phyloP scores from a whole-genome alignment of 176 grass and related monocot genomes.

The Carex pumila region DNA sequence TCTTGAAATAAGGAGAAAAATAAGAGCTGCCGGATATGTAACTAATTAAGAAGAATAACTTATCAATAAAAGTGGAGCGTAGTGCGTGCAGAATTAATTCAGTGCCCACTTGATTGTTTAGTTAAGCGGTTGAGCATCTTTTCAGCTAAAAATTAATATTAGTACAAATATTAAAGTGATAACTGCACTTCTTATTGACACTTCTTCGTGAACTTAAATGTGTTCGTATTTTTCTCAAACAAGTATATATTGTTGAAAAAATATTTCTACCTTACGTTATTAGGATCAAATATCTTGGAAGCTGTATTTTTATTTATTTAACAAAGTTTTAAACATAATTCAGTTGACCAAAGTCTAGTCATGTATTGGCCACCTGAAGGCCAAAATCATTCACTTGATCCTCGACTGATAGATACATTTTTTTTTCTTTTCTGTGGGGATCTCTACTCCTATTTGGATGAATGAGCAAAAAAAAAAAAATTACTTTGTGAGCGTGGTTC shows the following conservation, averaged over 20 bases:
- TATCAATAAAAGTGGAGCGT: not conserved
- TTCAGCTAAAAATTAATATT: not conserved
- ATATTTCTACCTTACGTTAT: no score
- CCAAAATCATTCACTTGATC: no score
- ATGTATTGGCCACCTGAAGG: no score
- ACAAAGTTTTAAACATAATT: not conserved
- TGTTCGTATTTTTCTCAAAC: no score
- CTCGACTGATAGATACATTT: no score
- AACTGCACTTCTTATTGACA: not conserved
- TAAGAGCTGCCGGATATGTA: not conserved
- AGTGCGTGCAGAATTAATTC: not conserved
- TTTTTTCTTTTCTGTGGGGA: no score
- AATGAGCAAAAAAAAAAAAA: no score
- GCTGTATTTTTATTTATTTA: not conserved
- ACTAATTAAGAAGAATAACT: not conserved
- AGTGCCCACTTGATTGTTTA: not conserved
- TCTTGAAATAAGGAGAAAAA: not conserved
- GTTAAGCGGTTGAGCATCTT: not conserved
- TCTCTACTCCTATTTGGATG: no score
- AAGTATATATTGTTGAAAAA: no score
- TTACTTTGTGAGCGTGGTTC: no score
- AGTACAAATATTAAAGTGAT: not conserved
- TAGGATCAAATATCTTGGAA: constrained; percentile 6
- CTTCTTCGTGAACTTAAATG: no score
- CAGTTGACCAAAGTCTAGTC: no score